These are phyloP conservation scores for Avena eriantha DNA, from an alignment of 176 grass and related monocot genomes.

Conservation along the genomic window DNA sequence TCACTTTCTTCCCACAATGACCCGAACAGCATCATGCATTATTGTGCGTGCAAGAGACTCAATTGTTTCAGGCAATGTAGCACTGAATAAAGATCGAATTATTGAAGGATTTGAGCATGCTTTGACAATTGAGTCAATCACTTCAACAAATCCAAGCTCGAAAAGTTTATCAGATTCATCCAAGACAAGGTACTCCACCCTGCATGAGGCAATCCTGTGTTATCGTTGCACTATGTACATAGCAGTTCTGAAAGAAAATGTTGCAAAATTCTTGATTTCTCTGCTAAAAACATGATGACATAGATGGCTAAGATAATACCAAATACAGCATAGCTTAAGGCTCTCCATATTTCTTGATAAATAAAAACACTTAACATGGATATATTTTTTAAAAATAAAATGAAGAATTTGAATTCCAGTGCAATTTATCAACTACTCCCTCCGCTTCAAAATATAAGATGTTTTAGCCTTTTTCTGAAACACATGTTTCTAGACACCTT, in stretches of 20 bases:
- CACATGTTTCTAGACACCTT: too few relatives aligned
- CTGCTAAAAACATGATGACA: conserved; percentile 19
- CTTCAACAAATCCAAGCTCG: conserved; percentile 93
- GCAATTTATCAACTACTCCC: not conserved
- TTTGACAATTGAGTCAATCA: conserved; percentile 82
- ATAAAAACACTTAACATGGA: not conserved
- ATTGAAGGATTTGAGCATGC: conserved; percentile 90
- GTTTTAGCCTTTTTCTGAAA: too few relatives aligned
- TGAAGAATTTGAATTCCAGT: not conserved
- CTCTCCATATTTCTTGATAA: conserved; percentile 5
- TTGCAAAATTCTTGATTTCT: not conserved
- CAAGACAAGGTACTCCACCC: conserved; percentile 93
- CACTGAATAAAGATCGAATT: conserved; percentile 85
- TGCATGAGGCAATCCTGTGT: conserved; percentile 48
- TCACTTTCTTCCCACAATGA: conserved; percentile 94
- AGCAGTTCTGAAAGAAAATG: conserved; percentile 25
- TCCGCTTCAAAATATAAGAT: too few relatives aligned
- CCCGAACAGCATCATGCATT: conserved; percentile 92
- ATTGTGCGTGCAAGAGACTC: conserved; percentile 89
- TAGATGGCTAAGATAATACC: not conserved
- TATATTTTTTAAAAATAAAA: not conserved
- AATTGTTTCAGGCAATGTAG: conserved; percentile 87
- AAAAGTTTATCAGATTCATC: conserved; percentile 99
- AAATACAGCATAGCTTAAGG: not conserved
- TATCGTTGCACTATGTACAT: not conserved